These are phyloP conservation scores for Plasmodium berghei DNA, from an alignment of 169 alveolate species.

Conservation along the genomic window DNA sequence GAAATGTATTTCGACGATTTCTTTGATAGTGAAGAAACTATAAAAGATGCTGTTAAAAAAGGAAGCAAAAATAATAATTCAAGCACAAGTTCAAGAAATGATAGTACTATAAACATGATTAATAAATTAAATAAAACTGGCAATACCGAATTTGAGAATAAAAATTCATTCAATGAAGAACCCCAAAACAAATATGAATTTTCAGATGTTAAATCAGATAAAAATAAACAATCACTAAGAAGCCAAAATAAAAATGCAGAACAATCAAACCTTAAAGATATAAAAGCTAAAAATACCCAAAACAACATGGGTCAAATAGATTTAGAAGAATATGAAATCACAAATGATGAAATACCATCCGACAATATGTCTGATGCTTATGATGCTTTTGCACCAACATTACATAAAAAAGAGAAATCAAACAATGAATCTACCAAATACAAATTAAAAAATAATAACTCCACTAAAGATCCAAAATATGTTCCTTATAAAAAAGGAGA, in stretches of 20 bases:
- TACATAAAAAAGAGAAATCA: too few relatives aligned
- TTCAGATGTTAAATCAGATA: background rate
- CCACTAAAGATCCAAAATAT: slow-evolving; percentile 4
- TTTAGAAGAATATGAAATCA: background rate
- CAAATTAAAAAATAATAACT: slow-evolving; percentile 18
- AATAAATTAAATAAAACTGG: background rate
- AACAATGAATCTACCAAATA: too few relatives aligned
- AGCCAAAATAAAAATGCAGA: background rate
- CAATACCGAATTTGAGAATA: background rate
- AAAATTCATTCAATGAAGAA: background rate
- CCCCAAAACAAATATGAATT: background rate
- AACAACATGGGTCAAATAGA: background rate
- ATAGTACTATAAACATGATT: slow-evolving; percentile 13
- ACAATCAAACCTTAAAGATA: background rate
- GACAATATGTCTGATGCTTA: slow-evolving; percentile 1
- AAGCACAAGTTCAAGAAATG: slow-evolving; percentile 11
- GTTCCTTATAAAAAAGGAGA: slow-evolving; percentile 54
- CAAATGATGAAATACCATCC: slow-evolving; percentile 12
- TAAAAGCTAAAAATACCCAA: background rate
- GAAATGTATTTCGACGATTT: slow-evolving; percentile 17
- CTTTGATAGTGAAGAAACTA: slow-evolving; percentile 23
- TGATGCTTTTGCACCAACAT: background rate
- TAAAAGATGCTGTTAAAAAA: slow-evolving; percentile 34
- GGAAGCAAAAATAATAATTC: slow-evolving; percentile 1
- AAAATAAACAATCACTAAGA: background rate